Conservation (phyloP, 768 basidiomycete species). For the Mycena haematopus region DNA sequence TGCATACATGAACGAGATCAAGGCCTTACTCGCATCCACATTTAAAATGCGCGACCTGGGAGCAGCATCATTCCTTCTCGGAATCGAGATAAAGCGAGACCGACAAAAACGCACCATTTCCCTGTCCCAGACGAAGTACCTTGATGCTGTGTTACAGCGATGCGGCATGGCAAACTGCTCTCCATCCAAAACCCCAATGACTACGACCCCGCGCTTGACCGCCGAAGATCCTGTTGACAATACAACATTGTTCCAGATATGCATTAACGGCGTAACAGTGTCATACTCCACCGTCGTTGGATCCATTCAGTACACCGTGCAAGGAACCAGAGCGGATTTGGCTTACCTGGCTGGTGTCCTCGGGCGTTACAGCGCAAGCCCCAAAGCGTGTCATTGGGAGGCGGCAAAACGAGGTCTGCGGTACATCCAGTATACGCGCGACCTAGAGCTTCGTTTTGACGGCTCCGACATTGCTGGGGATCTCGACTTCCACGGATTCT, state of each 20-base stretch:
- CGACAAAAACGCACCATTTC: not conserved
- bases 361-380: slow-evolving; percentile 12
- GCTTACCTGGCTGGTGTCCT: slow-evolving; percentile 4
- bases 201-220: not conserved
- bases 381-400: slow-evolving; percentile 10
- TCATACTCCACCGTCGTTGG: slow-evolving; percentile 4
- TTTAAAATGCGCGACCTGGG: slow-evolving; percentile 13
- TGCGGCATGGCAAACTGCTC: not conserved
- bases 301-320: slow-evolving; percentile 3
- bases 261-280: not conserved
- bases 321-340: slow-evolving; percentile 1
- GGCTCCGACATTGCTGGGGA: not conserved
- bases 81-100: not conserved
- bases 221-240: slow-evolving; percentile 4
- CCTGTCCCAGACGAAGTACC: not conserved
- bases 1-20: not conserved
- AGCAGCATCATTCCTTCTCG: not conserved
- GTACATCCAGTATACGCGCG: not conserved
- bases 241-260: not conserved
- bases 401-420: slow-evolving; percentile 9
- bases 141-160: not conserved
- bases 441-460: not conserved
- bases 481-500: slow-evolving; percentile 4
- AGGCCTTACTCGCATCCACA: not conserved
- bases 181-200: not conserved